Evolutionary conservation across 2,329 filamentous ascomycete genomes (phyloP).

Genomic region (Phyllosticta citrichinensis): DNA sequence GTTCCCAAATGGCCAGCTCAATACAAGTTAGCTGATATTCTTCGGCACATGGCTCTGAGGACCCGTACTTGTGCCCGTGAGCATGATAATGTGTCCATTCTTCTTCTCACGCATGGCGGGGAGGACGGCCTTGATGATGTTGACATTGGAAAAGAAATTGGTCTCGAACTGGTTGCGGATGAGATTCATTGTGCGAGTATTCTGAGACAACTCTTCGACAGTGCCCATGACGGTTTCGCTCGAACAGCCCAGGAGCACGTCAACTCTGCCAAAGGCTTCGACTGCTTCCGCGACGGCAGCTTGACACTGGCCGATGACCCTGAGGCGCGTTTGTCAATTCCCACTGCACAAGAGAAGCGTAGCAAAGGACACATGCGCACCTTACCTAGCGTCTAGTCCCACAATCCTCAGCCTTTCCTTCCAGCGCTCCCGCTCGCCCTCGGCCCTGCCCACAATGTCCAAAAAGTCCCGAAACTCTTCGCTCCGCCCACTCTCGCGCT

Average conservation of each 20-base stretch:
- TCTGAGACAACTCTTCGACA: constrained; percentile 78
- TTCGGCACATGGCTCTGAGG: constrained; percentile 24
- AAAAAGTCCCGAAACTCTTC: constrained; percentile 73
- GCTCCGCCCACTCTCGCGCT: constrained; percentile 57
- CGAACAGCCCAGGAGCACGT: constrained; percentile 83
- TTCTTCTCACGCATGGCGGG: constrained; percentile 70
- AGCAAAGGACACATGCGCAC: constrained; percentile 12
- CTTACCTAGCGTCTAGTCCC: constrained; percentile 46
- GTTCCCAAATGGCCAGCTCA: constrained; percentile 73
- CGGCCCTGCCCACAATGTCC: constrained; percentile 40
- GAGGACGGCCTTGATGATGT: constrained; percentile 83
- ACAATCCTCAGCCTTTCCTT: constrained; percentile 61
- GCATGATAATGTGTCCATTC: constrained; percentile 79
- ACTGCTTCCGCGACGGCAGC: constrained; percentile 81
- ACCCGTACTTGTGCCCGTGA: constrained; percentile 61
- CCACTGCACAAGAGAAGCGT: too few relatives aligned
- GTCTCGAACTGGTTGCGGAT: constrained; percentile 87
- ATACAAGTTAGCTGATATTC: not conserved
- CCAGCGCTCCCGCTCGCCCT: constrained; percentile 62
- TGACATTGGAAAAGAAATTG: constrained; percentile 92
- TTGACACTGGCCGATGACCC: constrained; percentile 61
- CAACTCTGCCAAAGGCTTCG: constrained; percentile 72
- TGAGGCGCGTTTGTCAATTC: constrained; percentile 17
- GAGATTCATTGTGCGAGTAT: constrained; percentile 61
- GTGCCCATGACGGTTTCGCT: constrained; percentile 83